Evolutionary conservation across 805 yeast genomes (phyloP), one percentile per base, ranked within the genome.

Genomic region (Nakazawaea wyomingensis): DNA sequence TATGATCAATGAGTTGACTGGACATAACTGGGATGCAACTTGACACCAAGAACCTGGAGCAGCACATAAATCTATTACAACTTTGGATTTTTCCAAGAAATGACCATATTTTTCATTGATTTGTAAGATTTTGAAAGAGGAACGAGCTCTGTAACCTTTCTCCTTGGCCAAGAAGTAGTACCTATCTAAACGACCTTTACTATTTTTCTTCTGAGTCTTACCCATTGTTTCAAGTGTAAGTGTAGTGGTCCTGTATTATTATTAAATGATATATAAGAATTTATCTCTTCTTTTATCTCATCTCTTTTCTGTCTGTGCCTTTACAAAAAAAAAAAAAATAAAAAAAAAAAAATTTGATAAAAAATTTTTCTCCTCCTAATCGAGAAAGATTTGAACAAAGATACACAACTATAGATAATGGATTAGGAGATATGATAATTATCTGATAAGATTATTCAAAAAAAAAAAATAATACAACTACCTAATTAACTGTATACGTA

Each of bases 41-140:
- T 93, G 99, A 75, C 99, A 93, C 99, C 99, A 93, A 3, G 97
- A 88, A 45, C 99, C 99, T 33, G 98, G 98, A 9, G 99, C 99
- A 42, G 98, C 98, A 82, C 99, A 93, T 54, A 93, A 72, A 75
- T 93, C 99, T 41, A 93, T 86, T 34, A 93, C 96, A 34, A 93
- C 98, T 62, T 88, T 93, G 16, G 96, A 87, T 59, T 87, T 85
- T 54, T 90, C 96, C 41, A 90, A 68, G 61, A 93, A 93, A 64
- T 90, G 96, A 28, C 97, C 97, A 71, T 80, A 93, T 62, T 93
- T 93, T 60, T 93, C 96, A 67, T 93, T 93, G 48, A 93, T 86
- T 64, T 93, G 99, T 47, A 93, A 74, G 54, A 93, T 76, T 62
- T 93, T 93, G 69, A 93, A 93, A 21, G 98, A 89, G 34, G 99